Percentiles rank a stretch among this genome's conserved stretches.
Conservation (phyloP, 2,329 filamentous ascomycete genomes). For the Ambrosiella cleistominuta region DNA sequence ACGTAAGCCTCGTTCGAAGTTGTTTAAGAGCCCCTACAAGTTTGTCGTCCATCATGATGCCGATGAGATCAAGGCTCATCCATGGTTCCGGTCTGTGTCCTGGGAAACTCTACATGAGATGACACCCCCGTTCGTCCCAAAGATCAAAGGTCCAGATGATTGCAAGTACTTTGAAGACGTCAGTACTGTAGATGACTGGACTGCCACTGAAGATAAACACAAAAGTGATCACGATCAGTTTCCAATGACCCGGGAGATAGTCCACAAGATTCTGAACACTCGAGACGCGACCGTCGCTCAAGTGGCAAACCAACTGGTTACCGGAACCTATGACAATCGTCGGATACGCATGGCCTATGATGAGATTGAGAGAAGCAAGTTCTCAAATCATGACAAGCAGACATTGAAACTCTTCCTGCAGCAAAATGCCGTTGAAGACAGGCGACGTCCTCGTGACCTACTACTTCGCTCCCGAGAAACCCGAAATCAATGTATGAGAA, state of each 20-base stretch:
- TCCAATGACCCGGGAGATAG: constrained; percentile 7
- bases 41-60: constrained; percentile 66
- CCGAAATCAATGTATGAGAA: constrained; percentile 51
- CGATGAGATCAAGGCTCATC: constrained; percentile 74
- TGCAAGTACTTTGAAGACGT: constrained; percentile 86
- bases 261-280: constrained; percentile 20
- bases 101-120: constrained; percentile 61
- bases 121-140: constrained; percentile 63
- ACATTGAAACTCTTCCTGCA: constrained; percentile 33
- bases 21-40: constrained; percentile 14
- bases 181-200: constrained; percentile 49
- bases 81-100: constrained; percentile 63
- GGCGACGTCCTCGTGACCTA: constrained; percentile 68
- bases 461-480: constrained; percentile 57
- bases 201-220: constrained; percentile 15
- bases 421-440: constrained; percentile 43
- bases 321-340: constrained; percentile 30
- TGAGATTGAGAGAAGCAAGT: constrained; percentile 26
- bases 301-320: constrained; percentile 28
- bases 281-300: constrained; percentile 21
- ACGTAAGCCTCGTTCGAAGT: constrained; percentile 34
- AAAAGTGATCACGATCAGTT: not conserved
- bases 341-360: constrained; percentile 32
- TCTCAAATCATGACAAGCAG: constrained; percentile 23
- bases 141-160: constrained; percentile 49